Base-by-base conservation (phyloP, 2,329 filamentous ascomycete species). In the Cladosporium cucumerinum region DNA sequence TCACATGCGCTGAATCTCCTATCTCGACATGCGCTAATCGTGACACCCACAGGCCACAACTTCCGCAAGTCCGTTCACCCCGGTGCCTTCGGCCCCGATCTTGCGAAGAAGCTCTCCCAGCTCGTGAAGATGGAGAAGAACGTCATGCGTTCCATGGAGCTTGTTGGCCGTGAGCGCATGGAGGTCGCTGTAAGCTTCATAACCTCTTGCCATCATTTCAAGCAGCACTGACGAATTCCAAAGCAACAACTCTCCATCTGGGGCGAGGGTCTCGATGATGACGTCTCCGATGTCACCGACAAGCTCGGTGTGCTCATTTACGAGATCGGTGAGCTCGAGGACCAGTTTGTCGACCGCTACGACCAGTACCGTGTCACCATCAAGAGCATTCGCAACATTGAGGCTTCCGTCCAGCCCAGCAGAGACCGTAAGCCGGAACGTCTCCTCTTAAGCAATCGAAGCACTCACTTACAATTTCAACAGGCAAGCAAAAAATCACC, bases 101-200 rank as follows among this genome's bases (percentile, higher is more conserved):
- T 99, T 66, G 90, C 95, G 66, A 97, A 97, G 86, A 99, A 99
- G 86, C 89, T 99, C 68, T 92, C 93, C 48, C 92, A 96, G 82
- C 87, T 99, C 61, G 95, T 99, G 69, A 99, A 99, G 87, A 99
- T 99, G 95, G 95, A 99, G 83, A 99, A 99, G 88, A 98, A 99
- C 77, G 92, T 97, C 65, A 99, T 99, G 95, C 92, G 95, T 79
- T 97, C 93, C 78, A 89, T 98, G 85, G 95, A 99, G 78, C 85
- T 92, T 58, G 95, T 98, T 62, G 93, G 93, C 54, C 89, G 93
- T 75, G 95, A 99, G 84, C 89, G 95, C 73, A 98, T 98, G 93
- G 95, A 98, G 75, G 94, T 97, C 71, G 95, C 95, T 75, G 93
- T 97, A 90, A 75, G 92, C 85, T 36, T 52, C n/a, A 36, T 11